Conservation (phyloP, 768 basidiomycete species). For the Leccinellum albellum region DNA sequence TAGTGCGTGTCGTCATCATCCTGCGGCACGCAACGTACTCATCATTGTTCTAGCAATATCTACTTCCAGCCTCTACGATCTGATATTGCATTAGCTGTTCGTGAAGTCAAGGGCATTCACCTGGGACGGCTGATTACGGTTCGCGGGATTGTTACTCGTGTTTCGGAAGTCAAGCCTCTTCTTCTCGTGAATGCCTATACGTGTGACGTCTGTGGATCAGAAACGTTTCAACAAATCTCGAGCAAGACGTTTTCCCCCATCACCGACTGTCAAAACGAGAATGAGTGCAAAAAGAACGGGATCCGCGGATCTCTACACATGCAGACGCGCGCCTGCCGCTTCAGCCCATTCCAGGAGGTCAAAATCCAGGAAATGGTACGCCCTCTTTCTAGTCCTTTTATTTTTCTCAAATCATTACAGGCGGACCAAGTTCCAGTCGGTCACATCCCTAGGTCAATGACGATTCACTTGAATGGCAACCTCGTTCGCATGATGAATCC, state of each 20-base stretch:
- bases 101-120: constrained; percentile 80
- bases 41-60: constrained; percentile 62
- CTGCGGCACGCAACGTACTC: neutral
- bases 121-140: constrained; percentile 95
- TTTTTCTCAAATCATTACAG: constrained; percentile 36
- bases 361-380: constrained; percentile 98
- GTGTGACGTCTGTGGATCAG: constrained; percentile 96
- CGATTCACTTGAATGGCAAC: constrained; percentile 87
- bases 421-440: constrained; percentile 99
- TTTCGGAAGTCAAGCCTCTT: constrained; percentile 97
- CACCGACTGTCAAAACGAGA: constrained; percentile 80
- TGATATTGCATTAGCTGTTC: constrained; percentile 79
- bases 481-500: constrained; percentile 90
- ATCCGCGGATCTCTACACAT: constrained; percentile 91
- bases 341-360: constrained; percentile 97
- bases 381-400: neutral
- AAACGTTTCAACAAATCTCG: constrained; percentile 97
- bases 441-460: constrained; percentile 98
- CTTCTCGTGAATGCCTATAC: constrained; percentile 97
- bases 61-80: constrained; percentile 88
- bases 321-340: constrained; percentile 97
- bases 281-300: constrained; percentile 81
- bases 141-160: constrained; percentile 96
- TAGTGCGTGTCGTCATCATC: constrained; percentile 64
- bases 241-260: constrained; percentile 90